phyloP scores from a whole-genome alignment of 495 filamentous ascomycete species.

The Lasiosphaeria ovina region DNA sequence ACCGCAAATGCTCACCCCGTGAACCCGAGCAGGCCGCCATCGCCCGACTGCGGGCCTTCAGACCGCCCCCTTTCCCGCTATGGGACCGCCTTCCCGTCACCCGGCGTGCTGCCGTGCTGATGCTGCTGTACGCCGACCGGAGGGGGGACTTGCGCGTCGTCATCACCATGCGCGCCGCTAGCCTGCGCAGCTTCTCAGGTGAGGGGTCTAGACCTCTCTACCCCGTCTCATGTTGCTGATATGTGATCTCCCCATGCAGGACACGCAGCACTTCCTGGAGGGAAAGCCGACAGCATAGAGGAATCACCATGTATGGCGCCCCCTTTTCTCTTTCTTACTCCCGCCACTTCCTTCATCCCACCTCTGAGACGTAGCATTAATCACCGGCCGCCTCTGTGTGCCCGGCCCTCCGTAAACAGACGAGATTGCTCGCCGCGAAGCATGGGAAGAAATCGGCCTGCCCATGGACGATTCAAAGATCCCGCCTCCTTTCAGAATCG shows the following conservation, averaged over 20 bases:
- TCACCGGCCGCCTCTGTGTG: not conserved
- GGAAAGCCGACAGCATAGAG: constrained; percentile 52
- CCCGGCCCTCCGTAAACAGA: constrained; percentile 37
- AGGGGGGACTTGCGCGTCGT: constrained; percentile 76
- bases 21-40: constrained; percentile 61
- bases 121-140: constrained; percentile 80
- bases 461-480: constrained; percentile 62
- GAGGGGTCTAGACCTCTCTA: constrained; percentile 10
- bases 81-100: constrained; percentile 63
- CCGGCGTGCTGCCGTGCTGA: constrained; percentile 75
- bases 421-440: constrained; percentile 82
- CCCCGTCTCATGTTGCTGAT: not conserved
- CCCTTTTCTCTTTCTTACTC: constrained; percentile 1
- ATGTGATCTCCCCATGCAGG: constrained; percentile 41
- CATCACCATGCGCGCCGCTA: constrained; percentile 79
- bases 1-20: not conserved
- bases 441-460: constrained; percentile 86
- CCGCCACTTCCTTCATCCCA: not conserved
- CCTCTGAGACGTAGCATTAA: not conserved
- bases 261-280: constrained; percentile 85
- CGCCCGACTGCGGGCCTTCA: constrained; percentile 69
- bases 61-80: constrained; percentile 52
- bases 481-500: constrained; percentile 69
- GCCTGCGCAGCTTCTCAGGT: constrained; percentile 61
- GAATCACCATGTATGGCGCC: constrained; percentile 47